Evolutionary conservation across 176 grass and related monocot species (phyloP).

Genomic region (Triticum aestivum): DNA sequence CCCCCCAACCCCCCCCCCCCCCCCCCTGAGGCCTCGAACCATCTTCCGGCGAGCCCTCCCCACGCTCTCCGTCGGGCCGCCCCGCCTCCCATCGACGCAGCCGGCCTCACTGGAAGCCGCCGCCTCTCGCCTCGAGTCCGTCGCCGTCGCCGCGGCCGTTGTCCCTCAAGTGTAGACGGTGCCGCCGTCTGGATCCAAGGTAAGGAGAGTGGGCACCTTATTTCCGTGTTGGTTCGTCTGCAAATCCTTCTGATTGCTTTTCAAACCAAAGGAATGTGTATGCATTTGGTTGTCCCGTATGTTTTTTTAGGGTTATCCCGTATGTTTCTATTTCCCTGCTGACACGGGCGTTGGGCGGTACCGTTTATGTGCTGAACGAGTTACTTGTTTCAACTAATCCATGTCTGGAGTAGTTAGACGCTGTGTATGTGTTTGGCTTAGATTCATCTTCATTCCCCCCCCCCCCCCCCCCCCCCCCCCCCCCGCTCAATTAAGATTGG

Average conservation of each 20-base stretch:
- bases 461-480: too few species aligned
- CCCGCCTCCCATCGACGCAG: neutral
- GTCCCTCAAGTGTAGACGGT: neutral
- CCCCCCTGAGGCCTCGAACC: too few species aligned
- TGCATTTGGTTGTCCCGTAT: neutral
- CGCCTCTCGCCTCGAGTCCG: neutral
- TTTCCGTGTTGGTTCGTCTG: neutral
- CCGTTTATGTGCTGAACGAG: neutral
- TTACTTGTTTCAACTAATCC: neutral
- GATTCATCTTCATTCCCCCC: neutral
- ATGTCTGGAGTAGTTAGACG: too few species aligned
- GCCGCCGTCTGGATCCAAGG: neutral
- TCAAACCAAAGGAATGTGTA: neutral
- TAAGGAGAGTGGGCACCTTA: neutral
- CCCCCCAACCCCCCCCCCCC: too few species aligned
- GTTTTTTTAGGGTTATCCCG: neutral
- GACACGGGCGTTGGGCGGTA: neutral
- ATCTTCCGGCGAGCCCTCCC: neutral
- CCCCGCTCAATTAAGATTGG: neutral
- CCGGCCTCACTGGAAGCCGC: neutral
- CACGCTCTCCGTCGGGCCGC: neutral
- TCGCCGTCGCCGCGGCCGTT: neutral
- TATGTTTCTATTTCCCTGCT: neutral
- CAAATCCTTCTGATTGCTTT: neutral
- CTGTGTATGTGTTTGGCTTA: neutral